phyloP scores from a whole-genome alignment of 805 yeast species.

The Zygosaccharomyces bailii region DNA sequence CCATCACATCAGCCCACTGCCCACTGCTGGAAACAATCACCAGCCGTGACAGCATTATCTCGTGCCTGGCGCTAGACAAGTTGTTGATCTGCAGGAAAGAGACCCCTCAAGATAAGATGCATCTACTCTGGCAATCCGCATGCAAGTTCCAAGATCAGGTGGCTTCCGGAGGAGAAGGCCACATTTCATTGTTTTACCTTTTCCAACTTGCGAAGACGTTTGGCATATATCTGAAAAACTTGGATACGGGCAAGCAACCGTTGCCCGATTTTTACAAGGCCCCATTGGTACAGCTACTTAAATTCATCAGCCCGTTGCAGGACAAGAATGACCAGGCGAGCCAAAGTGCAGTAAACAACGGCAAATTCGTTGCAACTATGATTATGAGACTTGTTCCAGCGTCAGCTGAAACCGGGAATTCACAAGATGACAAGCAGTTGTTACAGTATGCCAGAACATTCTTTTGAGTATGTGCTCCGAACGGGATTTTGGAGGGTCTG shows the following conservation, averaged over 20 bases:
- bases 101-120: conserved; percentile 7
- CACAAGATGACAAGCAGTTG: background rate
- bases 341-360: conserved; percentile 30
- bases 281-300: conserved; percentile 18
- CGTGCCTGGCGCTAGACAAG: conserved; percentile 32
- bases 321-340: conserved; percentile 25
- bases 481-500: no score
- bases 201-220: conserved; percentile 34
- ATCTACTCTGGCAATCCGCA: conserved; percentile 22
- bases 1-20: conserved; percentile 6
- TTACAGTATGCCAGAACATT: background rate
- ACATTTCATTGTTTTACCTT: conserved; percentile 21
- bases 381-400: conserved; percentile 14
- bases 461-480: no score
- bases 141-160: conserved; percentile 24
- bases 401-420: background rate
- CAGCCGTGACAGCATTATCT: conserved; percentile 24
- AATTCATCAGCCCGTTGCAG: conserved; percentile 17
- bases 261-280: conserved; percentile 9
- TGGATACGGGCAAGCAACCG: conserved; percentile 1
- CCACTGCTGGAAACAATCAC: conserved; percentile 14
- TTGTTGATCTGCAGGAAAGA: conserved; percentile 16
- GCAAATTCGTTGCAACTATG: conserved; percentile 32
- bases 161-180: conserved; percentile 3
- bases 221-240: conserved; percentile 29